phyloP scores from a whole-genome alignment of 2,329 filamentous ascomycete genomes.

The Aspergillus texensis region DNA sequence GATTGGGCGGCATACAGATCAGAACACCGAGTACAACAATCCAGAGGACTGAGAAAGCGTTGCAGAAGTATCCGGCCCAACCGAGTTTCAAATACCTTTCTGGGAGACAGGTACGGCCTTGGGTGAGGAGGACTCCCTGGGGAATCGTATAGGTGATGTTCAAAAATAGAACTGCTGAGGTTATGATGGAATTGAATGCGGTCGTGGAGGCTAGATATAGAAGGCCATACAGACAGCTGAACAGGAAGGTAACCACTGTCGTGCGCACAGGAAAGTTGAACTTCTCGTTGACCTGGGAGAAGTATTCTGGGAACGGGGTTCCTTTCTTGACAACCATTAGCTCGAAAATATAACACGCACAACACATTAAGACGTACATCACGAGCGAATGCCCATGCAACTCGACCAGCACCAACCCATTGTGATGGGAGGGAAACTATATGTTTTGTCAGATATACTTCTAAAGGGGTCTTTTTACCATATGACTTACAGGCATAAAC shows the following conservation, averaged over 20 bases:
- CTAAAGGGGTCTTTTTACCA: background rate
- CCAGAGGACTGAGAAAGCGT: slow-evolving; percentile 48
- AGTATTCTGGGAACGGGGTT: slow-evolving; percentile 13
- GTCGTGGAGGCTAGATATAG: slow-evolving; percentile 30
- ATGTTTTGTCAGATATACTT: background rate
- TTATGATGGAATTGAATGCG: slow-evolving; percentile 45
- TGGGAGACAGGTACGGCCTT: slow-evolving; percentile 33
- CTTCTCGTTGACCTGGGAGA: slow-evolving; percentile 15
- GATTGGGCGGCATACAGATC: slow-evolving; percentile 46
- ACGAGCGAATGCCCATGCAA: slow-evolving; percentile 19
- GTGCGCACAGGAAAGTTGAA: slow-evolving; percentile 38
- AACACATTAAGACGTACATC: slow-evolving; percentile 5
- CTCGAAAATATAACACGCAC: accelerated
- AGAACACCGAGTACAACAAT: slow-evolving; percentile 49
- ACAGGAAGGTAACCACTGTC: background rate
- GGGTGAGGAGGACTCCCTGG: slow-evolving; percentile 46
- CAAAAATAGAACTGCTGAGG: slow-evolving; percentile 37
- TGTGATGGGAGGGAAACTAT: slow-evolving; percentile 15
- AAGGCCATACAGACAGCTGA: slow-evolving; percentile 40
- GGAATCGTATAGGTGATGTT: slow-evolving; percentile 45
- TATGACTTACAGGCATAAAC: background rate
- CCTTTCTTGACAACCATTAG: slow-evolving; percentile 7
- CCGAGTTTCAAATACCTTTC: slow-evolving; percentile 33
- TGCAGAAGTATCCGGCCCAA: slow-evolving; percentile 37
- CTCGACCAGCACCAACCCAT: slow-evolving; percentile 17